Evolutionary conservation across 1,284 basidiomycete genomes (phyloP).

Genomic region (Cryptococcus sp.): DNA sequence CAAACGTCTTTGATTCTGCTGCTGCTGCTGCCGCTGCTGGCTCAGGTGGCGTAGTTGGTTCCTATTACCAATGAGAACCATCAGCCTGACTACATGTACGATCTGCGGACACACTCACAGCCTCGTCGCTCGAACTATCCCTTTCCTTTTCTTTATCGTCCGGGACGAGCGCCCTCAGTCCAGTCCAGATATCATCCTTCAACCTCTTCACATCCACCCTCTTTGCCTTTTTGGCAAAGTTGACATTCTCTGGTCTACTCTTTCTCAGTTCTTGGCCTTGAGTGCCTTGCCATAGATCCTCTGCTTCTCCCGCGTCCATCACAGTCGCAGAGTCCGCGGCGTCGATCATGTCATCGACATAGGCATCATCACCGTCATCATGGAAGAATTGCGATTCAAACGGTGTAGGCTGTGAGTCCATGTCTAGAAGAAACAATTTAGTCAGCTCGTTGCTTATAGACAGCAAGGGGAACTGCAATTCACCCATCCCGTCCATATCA

Average conservation of each 20-base stretch:
- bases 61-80: background rate
- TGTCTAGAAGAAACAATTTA: conserved; percentile 31
- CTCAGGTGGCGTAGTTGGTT: conserved; percentile 52
- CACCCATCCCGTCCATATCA: conserved; percentile 62
- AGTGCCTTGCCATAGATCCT: conserved; percentile 80
- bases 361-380: conserved; percentile 79
- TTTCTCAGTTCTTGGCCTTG: conserved; percentile 72
- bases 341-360: conserved; percentile 56
- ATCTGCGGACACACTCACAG: conserved; percentile 13
- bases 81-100: background rate
- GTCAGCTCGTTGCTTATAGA: background rate
- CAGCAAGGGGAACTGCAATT: conserved; percentile 28
- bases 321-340: conserved; percentile 35
- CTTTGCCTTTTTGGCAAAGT: conserved; percentile 95
- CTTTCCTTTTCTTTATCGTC: conserved; percentile 42
- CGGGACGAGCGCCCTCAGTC: conserved; percentile 71
- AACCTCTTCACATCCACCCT: conserved; percentile 93
- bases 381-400: conserved; percentile 98
- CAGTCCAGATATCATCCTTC: conserved; percentile 98
- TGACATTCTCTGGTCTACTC: conserved; percentile 83
- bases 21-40: conserved; percentile 35
- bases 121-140: conserved; percentile 25
- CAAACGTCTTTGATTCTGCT: conserved; percentile 64
- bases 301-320: conserved; percentile 65
- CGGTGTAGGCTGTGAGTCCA: conserved; percentile 62